A percentile compares a stretch with the other conserved stretches of the same genome.
These are phyloP conservation scores for Simplicillium aogashimaense DNA, from an alignment of 2,329 filamentous ascomycete species.

Conservation along the genomic window DNA sequence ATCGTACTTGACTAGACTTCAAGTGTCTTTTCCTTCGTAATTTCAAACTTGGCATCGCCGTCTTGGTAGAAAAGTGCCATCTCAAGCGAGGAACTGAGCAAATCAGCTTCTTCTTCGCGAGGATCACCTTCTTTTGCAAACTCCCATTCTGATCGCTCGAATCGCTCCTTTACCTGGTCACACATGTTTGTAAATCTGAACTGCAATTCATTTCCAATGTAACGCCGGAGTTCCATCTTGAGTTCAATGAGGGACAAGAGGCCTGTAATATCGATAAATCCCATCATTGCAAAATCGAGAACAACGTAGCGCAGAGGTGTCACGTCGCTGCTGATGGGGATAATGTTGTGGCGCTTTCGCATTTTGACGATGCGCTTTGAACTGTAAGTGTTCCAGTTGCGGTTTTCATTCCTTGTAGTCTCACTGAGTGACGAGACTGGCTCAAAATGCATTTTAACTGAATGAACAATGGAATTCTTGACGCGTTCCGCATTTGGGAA, in stretches of 20 bases:
- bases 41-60: constrained; percentile 8
- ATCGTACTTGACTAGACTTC: not conserved
- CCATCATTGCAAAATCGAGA: constrained; percentile 40
- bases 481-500: constrained; percentile 50
- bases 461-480: constrained; percentile 38
- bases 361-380: constrained; percentile 35
- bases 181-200: constrained; percentile 39
- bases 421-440: constrained; percentile 30
- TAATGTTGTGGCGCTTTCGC: constrained; percentile 26
- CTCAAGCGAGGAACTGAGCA: constrained; percentile 11
- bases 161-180: constrained; percentile 26
- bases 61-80: constrained; percentile 10
- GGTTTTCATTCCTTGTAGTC: constrained; percentile 25
- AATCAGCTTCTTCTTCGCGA: constrained; percentile 9
- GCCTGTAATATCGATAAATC: constrained; percentile 43
- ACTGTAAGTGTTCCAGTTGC: constrained; percentile 44
- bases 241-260: constrained; percentile 37
- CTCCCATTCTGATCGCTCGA: constrained; percentile 26
- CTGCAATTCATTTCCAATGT: constrained; percentile 33
- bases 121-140: constrained; percentile 18
- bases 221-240: constrained; percentile 35
- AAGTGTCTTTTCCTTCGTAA: constrained; percentile 9
- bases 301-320: constrained; percentile 36
- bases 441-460: constrained; percentile 28
- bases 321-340: constrained; percentile 17